Conservation (phyloP, 2,329 filamentous ascomycete species). For the Alternaria rosae region DNA sequence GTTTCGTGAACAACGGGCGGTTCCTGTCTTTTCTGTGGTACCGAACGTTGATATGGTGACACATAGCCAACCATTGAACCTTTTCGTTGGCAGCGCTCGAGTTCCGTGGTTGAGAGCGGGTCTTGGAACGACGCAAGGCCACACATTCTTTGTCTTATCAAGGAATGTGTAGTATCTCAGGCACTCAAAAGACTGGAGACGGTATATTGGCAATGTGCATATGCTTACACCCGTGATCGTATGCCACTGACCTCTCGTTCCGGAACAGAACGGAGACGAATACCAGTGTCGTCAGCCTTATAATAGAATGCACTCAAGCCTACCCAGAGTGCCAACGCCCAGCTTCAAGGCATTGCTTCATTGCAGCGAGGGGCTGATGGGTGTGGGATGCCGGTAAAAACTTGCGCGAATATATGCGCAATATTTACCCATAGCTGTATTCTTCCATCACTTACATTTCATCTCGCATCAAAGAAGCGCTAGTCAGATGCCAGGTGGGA, state of each 20-base stretch:
- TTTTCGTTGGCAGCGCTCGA: background rate
- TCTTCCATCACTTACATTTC: background rate
- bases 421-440: background rate
- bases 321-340: background rate
- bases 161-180: background rate
- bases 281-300: background rate
- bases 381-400: background rate
- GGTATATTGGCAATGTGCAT: background rate
- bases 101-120: background rate
- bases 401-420: background rate
- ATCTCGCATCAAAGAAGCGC: background rate
- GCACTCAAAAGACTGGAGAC: background rate
- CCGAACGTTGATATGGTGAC: conserved; percentile 1
- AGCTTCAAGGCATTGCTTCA: background rate
- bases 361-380: background rate
- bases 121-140: background rate
- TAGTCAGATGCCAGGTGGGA: background rate
- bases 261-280: background rate
- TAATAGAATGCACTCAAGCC: background rate
- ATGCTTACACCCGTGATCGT: background rate
- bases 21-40: background rate
- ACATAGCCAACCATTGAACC: background rate
- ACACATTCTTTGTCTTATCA: background rate
- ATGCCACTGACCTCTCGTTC: background rate
- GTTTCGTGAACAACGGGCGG: background rate